These are phyloP conservation scores for Myotisia sp. DNA, from an alignment of 2,329 filamentous ascomycete genomes.

Conservation along the genomic window DNA sequence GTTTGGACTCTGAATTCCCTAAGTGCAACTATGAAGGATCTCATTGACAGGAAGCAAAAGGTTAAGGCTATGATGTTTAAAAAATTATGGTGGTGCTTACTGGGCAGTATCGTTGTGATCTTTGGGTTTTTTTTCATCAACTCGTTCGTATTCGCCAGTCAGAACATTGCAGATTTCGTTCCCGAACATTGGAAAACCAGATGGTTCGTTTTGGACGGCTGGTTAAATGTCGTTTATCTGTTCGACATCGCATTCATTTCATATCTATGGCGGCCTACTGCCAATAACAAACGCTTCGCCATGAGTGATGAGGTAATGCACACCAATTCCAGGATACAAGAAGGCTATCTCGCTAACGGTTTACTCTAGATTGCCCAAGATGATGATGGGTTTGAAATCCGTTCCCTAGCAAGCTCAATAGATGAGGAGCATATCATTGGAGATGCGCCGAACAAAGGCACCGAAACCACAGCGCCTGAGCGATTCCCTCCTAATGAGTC, in stretches of 20 bases:
- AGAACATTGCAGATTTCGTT: conserved; percentile 73
- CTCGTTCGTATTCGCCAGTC: conserved; percentile 83
- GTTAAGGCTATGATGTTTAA: conserved; percentile 93
- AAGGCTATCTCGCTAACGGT: neutral
- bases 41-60: conserved; percentile 86
- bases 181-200: conserved; percentile 94
- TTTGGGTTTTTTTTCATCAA: conserved; percentile 99
- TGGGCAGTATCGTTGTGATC: conserved; percentile 82
- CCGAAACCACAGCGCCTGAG: conserved; percentile 33
- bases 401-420: conserved; percentile 65
- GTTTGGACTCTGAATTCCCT: conserved; percentile 97
- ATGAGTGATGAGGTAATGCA: conserved; percentile 80
- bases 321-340: neutral
- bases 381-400: conserved; percentile 94
- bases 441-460: conserved; percentile 7
- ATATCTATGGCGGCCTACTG: conserved; percentile 91
- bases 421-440: conserved; percentile 45
- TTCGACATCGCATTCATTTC: conserved; percentile 85
- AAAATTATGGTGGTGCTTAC: conserved; percentile 96
- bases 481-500: conserved; percentile 25
- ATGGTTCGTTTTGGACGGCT: conserved; percentile 95
- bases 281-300: conserved; percentile 90
- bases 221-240: conserved; percentile 92
- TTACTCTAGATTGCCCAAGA: conserved; percentile 70
- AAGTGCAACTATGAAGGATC: conserved; percentile 86